A percentile compares a stretch with the other conserved stretches of the same genome.
These are phyloP conservation scores for Arthroderma uncinatum DNA, from an alignment of 2,329 filamentous ascomycete genomes.

Conservation along the genomic window DNA sequence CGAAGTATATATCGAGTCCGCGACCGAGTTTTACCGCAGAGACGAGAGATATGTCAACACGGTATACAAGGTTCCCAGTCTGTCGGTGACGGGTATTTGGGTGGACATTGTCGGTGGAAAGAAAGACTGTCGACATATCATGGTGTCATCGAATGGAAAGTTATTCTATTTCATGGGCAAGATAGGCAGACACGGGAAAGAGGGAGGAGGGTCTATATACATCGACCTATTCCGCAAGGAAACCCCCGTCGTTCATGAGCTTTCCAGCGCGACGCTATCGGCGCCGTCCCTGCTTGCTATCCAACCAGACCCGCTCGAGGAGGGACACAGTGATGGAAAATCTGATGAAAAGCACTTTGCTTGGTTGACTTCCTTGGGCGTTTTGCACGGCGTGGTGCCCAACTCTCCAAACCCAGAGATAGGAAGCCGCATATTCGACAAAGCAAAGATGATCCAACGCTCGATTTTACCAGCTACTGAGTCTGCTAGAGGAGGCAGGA, in stretches of 20 bases:
- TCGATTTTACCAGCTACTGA: constrained; percentile 62
- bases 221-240: constrained; percentile 80
- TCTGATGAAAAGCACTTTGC: constrained; percentile 56
- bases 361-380: constrained; percentile 78
- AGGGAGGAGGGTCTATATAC: constrained; percentile 77
- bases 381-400: constrained; percentile 74
- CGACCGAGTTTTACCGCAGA: constrained; percentile 86
- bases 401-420: constrained; percentile 53
- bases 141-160: constrained; percentile 67
- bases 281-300: constrained; percentile 59
- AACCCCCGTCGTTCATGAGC: constrained; percentile 63
- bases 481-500: constrained; percentile 52
- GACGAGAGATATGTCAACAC: constrained; percentile 86
- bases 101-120: constrained; percentile 61
- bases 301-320: constrained; percentile 60
- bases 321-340: constrained; percentile 42
- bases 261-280: constrained; percentile 46
- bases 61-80: constrained; percentile 72
- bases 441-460: constrained; percentile 64
- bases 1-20: constrained; percentile 88
- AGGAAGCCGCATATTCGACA: constrained; percentile 62
- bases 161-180: constrained; percentile 74
- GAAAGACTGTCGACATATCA: constrained; percentile 60
- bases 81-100: constrained; percentile 75
- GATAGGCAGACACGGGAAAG: constrained; percentile 58